Evolutionary conservation across 2,329 filamentous ascomycete species (phyloP), one percentile per base, ranked within the genome.

Genomic region (Seiridium cupressi): DNA sequence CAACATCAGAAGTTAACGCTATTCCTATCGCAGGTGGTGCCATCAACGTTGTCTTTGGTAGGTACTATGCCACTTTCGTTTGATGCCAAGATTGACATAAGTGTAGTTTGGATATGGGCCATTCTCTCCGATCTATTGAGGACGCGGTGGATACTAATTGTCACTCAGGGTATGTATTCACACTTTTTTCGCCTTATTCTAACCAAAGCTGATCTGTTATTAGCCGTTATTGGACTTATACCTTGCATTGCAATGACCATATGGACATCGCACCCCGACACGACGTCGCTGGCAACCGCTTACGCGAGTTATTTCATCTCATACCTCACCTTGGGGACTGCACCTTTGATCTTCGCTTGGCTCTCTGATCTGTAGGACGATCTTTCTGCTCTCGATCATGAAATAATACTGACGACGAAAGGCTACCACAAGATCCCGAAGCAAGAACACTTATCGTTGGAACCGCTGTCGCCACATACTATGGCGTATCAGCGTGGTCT

Each of bases 271-370:
- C 73, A 80, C 35, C 80, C 81, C 0, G 63, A 65, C 2, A 68
- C 71, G 0, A 76, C 79, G 1, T 72, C 79, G 0, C 57, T 84
- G 1, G 74, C 75, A 0, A 76, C 77, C 2, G 81, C 80, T 0
- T 84, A 84, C 62, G 79, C 80, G 3, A 77, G 77, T 55, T 83
- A 82, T 62, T 83, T 84, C 63, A 79, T 84, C 65, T 76, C 77
- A 0, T 81, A 77, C 63, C 70, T 80, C 8, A 73, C 72, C 13
- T 69, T 82, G 3, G 81, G 81, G 1, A 84, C 81, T 0, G 81
- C 81, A 2, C 81, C 81, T 0, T 65, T 84, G 38, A 81, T 84
- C 47, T 77, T 83, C 62, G 76, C 80, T 0, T 84, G 81, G 81
- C 68, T 84, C 3, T 78, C 80, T 0, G 81, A 84, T 64, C 69